Percentiles rank a stretch among this genome's conserved stretches.
phyloP scores from a whole-genome alignment of 2,329 filamentous ascomycete species.

The Juglanconis juglandina region DNA sequence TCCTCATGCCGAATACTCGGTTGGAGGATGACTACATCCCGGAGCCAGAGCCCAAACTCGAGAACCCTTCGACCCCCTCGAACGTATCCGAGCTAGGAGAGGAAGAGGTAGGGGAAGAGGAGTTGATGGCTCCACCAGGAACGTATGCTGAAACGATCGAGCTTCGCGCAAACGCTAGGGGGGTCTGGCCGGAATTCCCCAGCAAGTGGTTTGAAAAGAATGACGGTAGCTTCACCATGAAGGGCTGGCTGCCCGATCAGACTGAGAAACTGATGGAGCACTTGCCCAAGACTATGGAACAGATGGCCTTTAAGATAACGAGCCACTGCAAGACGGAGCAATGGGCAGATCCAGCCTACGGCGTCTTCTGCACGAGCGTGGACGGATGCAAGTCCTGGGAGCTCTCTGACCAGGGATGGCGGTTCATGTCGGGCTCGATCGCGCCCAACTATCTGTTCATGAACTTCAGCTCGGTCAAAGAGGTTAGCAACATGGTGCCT shows the following conservation, averaged over 20 bases:
- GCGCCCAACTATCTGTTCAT: conserved; percentile 38
- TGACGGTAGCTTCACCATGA: conserved; percentile 38
- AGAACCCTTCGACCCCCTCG: conserved; percentile 9
- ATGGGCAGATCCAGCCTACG: conserved; percentile 27
- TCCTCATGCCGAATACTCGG: conserved; percentile 41
- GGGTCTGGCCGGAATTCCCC: conserved; percentile 10
- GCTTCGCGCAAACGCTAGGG: conserved; percentile 3
- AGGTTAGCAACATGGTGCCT: conserved; percentile 24
- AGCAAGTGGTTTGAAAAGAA: conserved; percentile 33
- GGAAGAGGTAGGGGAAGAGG: neutral
- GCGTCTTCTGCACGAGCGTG: conserved; percentile 30
- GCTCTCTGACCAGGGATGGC: conserved; percentile 33
- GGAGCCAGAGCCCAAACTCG: conserved; percentile 10
- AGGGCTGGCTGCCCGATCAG: conserved; percentile 41
- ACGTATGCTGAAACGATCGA: neutral
- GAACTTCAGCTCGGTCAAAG: conserved; percentile 28
- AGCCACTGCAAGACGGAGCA: conserved; percentile 20
- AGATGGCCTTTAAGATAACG: conserved; percentile 29
- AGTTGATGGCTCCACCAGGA: neutral
- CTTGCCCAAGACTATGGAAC: conserved; percentile 29
- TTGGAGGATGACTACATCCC: conserved; percentile 29
- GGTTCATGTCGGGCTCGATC: conserved; percentile 30
- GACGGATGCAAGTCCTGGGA: conserved; percentile 46
- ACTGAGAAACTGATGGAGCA: conserved; percentile 33
- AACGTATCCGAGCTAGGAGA: neutral